Evolutionary conservation across 345 rosid genomes (phyloP), one percentile per base, ranked within the genome.

Genomic region (Tarenaya hassleriana): DNA sequence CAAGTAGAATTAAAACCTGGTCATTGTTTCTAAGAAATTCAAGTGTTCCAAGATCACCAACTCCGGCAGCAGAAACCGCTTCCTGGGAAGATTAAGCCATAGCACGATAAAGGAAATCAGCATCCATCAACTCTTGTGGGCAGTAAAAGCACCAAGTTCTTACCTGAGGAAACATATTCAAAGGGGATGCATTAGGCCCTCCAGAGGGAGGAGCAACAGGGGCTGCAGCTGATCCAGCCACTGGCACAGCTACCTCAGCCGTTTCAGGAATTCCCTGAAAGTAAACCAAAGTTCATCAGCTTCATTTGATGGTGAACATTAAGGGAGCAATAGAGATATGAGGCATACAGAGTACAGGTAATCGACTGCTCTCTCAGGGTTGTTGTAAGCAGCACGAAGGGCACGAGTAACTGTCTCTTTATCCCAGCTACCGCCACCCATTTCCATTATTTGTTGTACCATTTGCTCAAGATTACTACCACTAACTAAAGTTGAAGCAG

Each of bases 341-440:
- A 19, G 47, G 47, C 80, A 47, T 81, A 92, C 98, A 47, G 95
- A 76, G 64, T 88, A 92, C 15, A 92, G 64, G 70, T 92, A 92
- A 72, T 92, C 98, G 62, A 92, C 95, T n/a, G 98, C 98, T 57
- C 98, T 72, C 77, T 88, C 98, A 16, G 98, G 98, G 56, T 92
- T 92, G 70, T 88, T 92, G 69, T 88, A 86, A 48, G 98, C 97
- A 20, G 98, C 97, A 66, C 86, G 88, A 72, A 92, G 95, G 42
- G 98, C 98, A 41, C 94, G 84, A 35, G 73, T 66, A 61, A 92
- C 97, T 17, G 87, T 85, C 62, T 92, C 97, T 80, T 81, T 83
- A 72, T 83, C 97, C 98, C 98, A 92, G 39, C 55, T 80, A 40
- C 98, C 98, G 35, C 95, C 98, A 13, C 96, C 98, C 69, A 92